Percentiles rank a stretch among this genome's conserved stretches.
Evolutionary conservation across 768 basidiomycete species (phyloP).

Genomic region (Pleurotus platypus): DNA sequence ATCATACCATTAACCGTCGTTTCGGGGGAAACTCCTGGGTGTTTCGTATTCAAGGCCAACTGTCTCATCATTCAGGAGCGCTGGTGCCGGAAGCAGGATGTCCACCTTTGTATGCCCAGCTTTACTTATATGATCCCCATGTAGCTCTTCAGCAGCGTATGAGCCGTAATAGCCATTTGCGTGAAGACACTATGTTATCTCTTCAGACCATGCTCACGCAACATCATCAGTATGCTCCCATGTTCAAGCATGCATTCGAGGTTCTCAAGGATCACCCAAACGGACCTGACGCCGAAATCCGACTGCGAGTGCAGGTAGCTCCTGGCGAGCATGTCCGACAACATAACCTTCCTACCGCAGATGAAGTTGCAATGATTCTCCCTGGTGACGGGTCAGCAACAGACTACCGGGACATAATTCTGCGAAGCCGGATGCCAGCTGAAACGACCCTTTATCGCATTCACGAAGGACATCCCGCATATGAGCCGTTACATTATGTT

Average conservation of each 20-base stretch:
- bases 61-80: constrained; percentile 26
- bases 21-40: constrained; percentile 16
- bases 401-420: constrained; percentile 26
- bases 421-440: constrained; percentile 10
- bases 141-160: constrained; percentile 25
- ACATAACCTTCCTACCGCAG: constrained; percentile 35
- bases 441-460: constrained; percentile 18
- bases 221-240: constrained; percentile 21
- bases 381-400: constrained; percentile 23
- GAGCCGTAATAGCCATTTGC: constrained; percentile 19
- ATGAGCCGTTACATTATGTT: constrained; percentile 26
- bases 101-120: constrained; percentile 24
- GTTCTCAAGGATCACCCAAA: constrained; percentile 16
- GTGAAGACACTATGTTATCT: constrained; percentile 13
- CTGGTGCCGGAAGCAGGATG: constrained; percentile 19
- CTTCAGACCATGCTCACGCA: constrained; percentile 20
- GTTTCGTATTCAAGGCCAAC: constrained; percentile 25
- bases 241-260: constrained; percentile 29
- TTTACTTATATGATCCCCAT: constrained; percentile 34
- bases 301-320: constrained; percentile 11
- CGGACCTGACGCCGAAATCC: constrained; percentile 13
- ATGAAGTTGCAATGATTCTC: constrained; percentile 36
- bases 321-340: constrained; percentile 22
- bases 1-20: constrained; percentile 18
- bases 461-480: constrained; percentile 28